These are phyloP conservation scores for Neurospora sp. DNA, from an alignment of 2,329 filamentous ascomycete genomes.

Conservation along the genomic window DNA sequence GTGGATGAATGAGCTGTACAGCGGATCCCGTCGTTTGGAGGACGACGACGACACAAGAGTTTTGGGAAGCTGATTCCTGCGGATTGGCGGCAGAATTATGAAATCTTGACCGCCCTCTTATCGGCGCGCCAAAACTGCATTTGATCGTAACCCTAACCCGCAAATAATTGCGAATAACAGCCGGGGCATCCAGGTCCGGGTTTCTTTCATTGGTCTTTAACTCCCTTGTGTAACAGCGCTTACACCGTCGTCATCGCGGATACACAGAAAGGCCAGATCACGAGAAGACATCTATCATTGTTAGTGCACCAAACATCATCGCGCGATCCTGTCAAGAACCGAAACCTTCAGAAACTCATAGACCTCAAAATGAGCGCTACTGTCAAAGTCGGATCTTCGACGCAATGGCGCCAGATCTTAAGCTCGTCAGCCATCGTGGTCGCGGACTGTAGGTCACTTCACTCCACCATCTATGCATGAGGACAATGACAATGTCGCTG, in stretches of 20 bases:
- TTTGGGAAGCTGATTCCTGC: not conserved
- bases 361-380: slow-evolving; percentile 30
- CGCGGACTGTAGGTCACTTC: slow-evolving; percentile 64
- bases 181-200: not conserved
- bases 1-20: not conserved
- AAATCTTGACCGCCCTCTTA: not conserved
- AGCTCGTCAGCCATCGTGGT: slow-evolving; percentile 70
- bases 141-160: not conserved
- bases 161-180: not conserved
- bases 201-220: not conserved
- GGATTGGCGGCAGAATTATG: not conserved
- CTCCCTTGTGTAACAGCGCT: not conserved
- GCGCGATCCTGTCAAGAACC: not conserved
- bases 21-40: not conserved
- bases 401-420: slow-evolving; percentile 64
- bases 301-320: not conserved
- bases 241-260: not conserved
- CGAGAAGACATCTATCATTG: not conserved
- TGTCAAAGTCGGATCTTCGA: slow-evolving; percentile 51
- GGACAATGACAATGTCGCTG: not conserved
- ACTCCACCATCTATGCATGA: slow-evolving; percentile 11
- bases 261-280: not conserved
- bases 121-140: not conserved
- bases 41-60: not conserved
- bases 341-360: not conserved